Evolutionary conservation across 2,329 filamentous ascomycete species (phyloP), one percentile per base, ranked within the genome.

Genomic region (Thelonectria blattea): DNA sequence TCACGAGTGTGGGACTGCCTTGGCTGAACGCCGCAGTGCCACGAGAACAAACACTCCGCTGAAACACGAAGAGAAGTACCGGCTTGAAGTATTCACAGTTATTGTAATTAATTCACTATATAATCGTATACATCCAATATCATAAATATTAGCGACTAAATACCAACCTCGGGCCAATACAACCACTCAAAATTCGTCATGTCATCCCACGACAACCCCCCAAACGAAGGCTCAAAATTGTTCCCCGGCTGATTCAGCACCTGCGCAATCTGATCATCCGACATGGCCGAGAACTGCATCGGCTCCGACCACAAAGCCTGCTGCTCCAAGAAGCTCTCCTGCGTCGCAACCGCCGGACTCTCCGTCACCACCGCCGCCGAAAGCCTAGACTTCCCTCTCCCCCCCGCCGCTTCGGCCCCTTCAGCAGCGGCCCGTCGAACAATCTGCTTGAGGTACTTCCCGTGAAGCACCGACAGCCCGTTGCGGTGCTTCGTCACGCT

Each of bases 251-350:
- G 83, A 68, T 88, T 88, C 27, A 90, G 80, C 5, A 87, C 85
- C 64, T 89, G 86, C 5, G 86, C 81, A 48, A 90, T 88, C 69
- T 91, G 87, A 59, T 88, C 83, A 58, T 89, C 86, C 1, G 88
- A 90, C 88, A 91, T 91, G 32, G 86, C 79, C 2, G 86, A 89
- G 71, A 90, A 88, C 22, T 87, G 85, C 20, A 89, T 68, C 5
- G 84, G 80, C 61, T 85, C 82, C 0, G 79, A 71, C 79, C 81
- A 83, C 9, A 80, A 59, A 5, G 70, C 49, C 3, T 69, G 66
- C 46, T 74, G 71, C 6, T 71, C 69, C 47, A 75, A 39, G 22
- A 75, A 74, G 8, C 56, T 56, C 14, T 56, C 57, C 12, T 62
- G 67, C 0, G 66, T 66, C 6, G 67, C 67, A 7, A 70, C 56